Conservation (phyloP, 805 yeast genomes). For the Yamadazyma phyllophila region DNA sequence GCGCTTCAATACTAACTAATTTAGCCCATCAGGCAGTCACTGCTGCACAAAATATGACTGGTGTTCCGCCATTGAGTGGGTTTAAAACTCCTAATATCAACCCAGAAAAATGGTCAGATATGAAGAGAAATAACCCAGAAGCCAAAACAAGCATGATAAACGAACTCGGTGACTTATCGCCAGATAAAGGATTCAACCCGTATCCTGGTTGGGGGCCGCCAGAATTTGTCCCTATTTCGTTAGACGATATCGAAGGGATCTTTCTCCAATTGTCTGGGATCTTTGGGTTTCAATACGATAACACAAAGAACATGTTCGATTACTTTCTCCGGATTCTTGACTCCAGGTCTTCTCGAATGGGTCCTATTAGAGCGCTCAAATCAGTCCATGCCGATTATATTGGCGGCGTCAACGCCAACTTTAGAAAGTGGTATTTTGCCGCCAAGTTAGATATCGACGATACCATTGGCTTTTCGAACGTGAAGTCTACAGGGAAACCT, state of each 20-base stretch:
- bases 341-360: conserved; percentile 66
- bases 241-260: conserved; percentile 54
- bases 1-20: neutral
- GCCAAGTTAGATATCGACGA: conserved; percentile 65
- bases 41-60: conserved; percentile 11
- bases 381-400: conserved; percentile 72
- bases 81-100: conserved; percentile 38
- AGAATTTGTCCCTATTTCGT: conserved; percentile 44
- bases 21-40: conserved; percentile 4
- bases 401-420: conserved; percentile 69
- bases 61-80: conserved; percentile 30
- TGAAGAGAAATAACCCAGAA: conserved; percentile 22
- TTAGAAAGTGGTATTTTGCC: conserved; percentile 75
- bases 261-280: conserved; percentile 50
- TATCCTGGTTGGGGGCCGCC: conserved; percentile 53
- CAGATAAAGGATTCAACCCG: conserved; percentile 38
- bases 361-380: conserved; percentile 52
- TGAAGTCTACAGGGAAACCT: conserved; percentile 21
- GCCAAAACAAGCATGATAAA: conserved; percentile 4
- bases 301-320: conserved; percentile 64
- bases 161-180: conserved; percentile 6
- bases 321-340: conserved; percentile 60
- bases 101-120: conserved; percentile 39
- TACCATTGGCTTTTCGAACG: conserved; percentile 34
- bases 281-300: conserved; percentile 71